Percentiles rank a stretch among this genome's conserved stretches.
phyloP scores from a whole-genome alignment of 441 rosid genomes.

The Iberis amara region DNA sequence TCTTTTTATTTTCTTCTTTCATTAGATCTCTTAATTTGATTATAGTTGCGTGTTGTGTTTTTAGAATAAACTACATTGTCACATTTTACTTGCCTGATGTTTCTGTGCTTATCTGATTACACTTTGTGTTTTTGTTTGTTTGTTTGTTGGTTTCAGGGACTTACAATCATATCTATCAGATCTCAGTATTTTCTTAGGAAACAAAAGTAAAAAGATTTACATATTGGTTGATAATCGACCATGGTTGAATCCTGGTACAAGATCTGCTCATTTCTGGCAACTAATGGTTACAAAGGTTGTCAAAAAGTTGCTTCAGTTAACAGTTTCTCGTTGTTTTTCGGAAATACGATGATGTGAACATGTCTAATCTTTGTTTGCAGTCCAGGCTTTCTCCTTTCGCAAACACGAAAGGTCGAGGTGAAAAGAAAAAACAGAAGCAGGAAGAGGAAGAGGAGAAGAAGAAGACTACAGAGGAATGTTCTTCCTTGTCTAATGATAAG shows the following conservation, averaged over 20 bases:
- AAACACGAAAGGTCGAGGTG: constrained; percentile 57
- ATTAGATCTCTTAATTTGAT: constrained; percentile 1
- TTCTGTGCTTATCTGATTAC: constrained; percentile 2
- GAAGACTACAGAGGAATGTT: constrained; percentile 34
- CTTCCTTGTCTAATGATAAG: constrained; percentile 32
- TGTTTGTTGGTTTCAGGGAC: constrained; percentile 56
- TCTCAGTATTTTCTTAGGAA: constrained; percentile 68
- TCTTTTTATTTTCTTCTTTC: no score
- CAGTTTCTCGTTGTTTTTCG: background rate
- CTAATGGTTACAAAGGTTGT: constrained; percentile 93
- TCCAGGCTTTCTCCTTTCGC: constrained; percentile 97
- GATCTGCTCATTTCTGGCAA: constrained; percentile 83
- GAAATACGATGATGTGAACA: background rate
- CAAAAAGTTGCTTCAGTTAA: background rate
- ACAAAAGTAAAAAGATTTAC: constrained; percentile 69
- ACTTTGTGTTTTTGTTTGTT: background rate
- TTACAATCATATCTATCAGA: constrained; percentile 94
- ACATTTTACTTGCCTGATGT: constrained; percentile 9
- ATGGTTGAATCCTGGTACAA: constrained; percentile 66
- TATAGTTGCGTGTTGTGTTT: constrained; percentile 17
- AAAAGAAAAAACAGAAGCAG: constrained; percentile 43
- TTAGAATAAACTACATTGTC: constrained; percentile 1
- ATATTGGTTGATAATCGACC: constrained; percentile 90
- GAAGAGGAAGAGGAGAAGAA: constrained; percentile 36
- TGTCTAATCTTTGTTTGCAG: constrained; percentile 44